These are phyloP conservation scores for Corniculantispora saksenae DNA, from an alignment of 2,329 filamentous ascomycete genomes.

Conservation along the genomic window DNA sequence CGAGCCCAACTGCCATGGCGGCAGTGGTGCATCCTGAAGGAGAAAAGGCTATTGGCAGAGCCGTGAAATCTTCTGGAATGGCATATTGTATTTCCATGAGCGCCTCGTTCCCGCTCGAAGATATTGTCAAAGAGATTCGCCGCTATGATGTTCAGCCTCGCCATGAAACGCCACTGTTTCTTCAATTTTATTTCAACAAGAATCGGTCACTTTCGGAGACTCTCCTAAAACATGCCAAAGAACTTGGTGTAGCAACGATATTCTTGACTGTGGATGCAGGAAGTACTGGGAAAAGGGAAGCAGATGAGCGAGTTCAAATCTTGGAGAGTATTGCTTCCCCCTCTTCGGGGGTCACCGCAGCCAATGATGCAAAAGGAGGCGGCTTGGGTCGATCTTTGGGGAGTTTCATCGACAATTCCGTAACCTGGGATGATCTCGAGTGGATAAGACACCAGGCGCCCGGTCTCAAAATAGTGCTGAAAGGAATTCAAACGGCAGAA, in stretches of 20 bases:
- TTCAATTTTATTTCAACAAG: conserved; percentile 64
- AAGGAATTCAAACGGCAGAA: conserved; percentile 67
- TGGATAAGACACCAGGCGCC: conserved; percentile 56
- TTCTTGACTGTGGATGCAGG: conserved; percentile 62
- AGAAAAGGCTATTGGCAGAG: conserved; percentile 59
- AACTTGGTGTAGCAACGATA: conserved; percentile 51
- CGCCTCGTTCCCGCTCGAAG: conserved; percentile 58
- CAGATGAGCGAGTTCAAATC: conserved; percentile 47
- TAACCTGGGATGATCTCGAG: conserved; percentile 68
- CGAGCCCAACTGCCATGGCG: conserved; percentile 65
- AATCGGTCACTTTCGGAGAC: conserved; percentile 52
- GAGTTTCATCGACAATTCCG: conserved; percentile 55
- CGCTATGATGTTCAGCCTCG: conserved; percentile 7
- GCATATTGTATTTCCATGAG: conserved; percentile 64
- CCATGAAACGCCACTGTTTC: conserved; percentile 44
- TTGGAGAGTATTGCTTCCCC: conserved; percentile 50
- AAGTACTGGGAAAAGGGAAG: conserved; percentile 56
- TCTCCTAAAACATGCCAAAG: conserved; percentile 48
- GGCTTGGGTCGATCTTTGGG: conserved; percentile 58
- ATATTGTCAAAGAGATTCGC: conserved; percentile 42
- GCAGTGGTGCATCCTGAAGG: conserved; percentile 63
- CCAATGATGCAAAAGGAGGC: conserved; percentile 55
- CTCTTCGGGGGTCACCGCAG: conserved; percentile 50
- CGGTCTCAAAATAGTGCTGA: conserved; percentile 62
- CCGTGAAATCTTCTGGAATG: conserved; percentile 51